Evolutionary conservation across 208 protist species (phyloP).

Genomic region (Trypanosoma congolense): DNA sequence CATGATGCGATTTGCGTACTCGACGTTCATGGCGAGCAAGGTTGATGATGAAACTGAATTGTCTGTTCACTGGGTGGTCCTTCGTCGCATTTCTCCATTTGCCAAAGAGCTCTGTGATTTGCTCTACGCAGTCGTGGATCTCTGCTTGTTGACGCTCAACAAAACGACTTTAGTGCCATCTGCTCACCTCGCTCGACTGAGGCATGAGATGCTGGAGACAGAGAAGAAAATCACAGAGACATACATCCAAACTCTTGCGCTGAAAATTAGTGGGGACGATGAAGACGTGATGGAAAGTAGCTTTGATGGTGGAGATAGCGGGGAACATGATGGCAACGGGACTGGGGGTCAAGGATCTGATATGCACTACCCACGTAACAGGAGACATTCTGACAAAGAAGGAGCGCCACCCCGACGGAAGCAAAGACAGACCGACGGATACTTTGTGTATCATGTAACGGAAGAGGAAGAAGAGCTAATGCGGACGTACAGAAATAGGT

Average conservation of each 20-base stretch:
- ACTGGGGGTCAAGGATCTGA: no score
- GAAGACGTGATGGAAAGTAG: constrained; percentile 6
- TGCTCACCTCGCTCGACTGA: constrained; percentile 71
- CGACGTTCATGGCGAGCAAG: constrained; percentile 81
- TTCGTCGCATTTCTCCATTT: constrained; percentile 80
- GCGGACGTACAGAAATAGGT: constrained; percentile 35
- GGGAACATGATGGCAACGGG: no score
- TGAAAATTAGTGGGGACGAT: constrained; percentile 53
- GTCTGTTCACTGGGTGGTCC: constrained; percentile 87
- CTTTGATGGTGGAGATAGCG: constrained; percentile 10
- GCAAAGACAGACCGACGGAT: constrained; percentile 58
- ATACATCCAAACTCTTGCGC: constrained; percentile 80
- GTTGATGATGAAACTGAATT: constrained; percentile 46
- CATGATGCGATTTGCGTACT: constrained; percentile 87
- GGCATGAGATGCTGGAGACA: constrained; percentile 72
- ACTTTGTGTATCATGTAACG: constrained; percentile 80
- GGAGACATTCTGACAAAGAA: not conserved
- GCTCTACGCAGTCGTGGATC: constrained; percentile 72
- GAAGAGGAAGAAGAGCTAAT: constrained; percentile 67
- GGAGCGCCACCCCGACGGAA: not conserved
- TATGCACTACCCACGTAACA: not conserved
- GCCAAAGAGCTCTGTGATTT: constrained; percentile 79
- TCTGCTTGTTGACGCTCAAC: constrained; percentile 74
- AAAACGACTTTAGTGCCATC: constrained; percentile 75
- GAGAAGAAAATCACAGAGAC: constrained; percentile 68